Evolutionary conservation across 208 protist genomes (phyloP), one percentile per base, ranked within the genome.

Genomic region (Crithidia thermophila): DNA sequence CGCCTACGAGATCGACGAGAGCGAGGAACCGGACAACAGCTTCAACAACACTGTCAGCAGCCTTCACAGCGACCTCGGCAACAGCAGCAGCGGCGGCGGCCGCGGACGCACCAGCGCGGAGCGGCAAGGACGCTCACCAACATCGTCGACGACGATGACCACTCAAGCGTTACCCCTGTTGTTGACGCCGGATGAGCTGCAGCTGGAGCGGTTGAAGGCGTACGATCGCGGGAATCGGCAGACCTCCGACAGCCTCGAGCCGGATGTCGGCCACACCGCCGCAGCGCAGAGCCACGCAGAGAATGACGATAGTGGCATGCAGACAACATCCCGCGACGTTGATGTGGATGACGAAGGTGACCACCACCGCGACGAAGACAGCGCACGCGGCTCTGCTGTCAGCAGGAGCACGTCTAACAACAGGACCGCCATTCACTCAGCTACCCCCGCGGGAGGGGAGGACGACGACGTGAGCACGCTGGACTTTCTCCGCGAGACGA

Each of bases 401-500:
- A 36, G 7, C 21, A 18, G 39, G 31, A 2, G n/a, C 52, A 14
- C 2, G n/a, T 0, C 16, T 36, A 33, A 36, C 42, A 18, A 18
- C 40, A 11, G 31, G n/a, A n/a, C n/a, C n/a, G n/a, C n/a, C n/a
- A n/a, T n/a, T n/a, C n/a, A n/a, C n/a, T n/a, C 40, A 27, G 13
- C 18, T 23, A 9, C 16, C 5, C 3, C 31, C n/a, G 39, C 21
- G n/a, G 3, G 9, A 2, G n/a, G 23, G 9, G 27, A 43, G 28
- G 21, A 50, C 51, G 25, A 47, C 33, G 63, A 60, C 33, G 64
- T 76, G 21, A 58, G 61, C 0, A 74, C 69, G 13, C 53, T 84
- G 4, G 78, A 80, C 53, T 79, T 84, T 31, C 52, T 84, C 3
- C 39, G 51, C 11, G 73, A 79, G 34, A 77, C 73, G 11, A 50